phyloP scores from a whole-genome alignment of 257 asterid genomes.

The Solanum neorickii region DNA sequence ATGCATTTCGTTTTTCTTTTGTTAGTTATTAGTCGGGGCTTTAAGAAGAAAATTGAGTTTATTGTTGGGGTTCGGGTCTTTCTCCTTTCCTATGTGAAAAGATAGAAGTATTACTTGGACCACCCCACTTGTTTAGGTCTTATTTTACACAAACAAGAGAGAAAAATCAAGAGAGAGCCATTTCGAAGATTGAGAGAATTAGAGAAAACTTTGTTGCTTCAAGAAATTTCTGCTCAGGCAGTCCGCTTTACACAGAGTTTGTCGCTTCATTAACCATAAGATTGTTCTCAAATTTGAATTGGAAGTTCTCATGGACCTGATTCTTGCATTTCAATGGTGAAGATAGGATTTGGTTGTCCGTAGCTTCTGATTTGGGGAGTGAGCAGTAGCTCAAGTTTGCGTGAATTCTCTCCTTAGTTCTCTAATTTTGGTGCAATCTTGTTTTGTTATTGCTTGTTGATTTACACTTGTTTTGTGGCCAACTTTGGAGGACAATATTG shows the following conservation, averaged over 20 bases:
- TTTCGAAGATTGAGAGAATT: not conserved
- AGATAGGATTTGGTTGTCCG: not conserved
- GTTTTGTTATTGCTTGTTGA: not conserved
- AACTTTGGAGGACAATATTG: not conserved
- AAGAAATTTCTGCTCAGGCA: not conserved
- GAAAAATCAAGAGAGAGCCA: not conserved
- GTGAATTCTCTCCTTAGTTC: not conserved
- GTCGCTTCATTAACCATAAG: not conserved
- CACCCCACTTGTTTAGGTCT: not conserved
- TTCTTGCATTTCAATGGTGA: not conserved
- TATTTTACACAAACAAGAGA: not conserved
- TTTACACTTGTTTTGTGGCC: not conserved
- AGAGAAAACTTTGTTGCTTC: not conserved
- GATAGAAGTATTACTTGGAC: not conserved
- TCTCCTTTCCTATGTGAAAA: not conserved
- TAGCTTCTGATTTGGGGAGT: not conserved
- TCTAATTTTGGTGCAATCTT: not conserved
- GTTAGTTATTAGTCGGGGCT: not conserved
- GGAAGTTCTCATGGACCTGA: not conserved
- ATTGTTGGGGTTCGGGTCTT: not conserved
- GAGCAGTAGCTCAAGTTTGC: not conserved
- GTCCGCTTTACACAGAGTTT: not conserved
- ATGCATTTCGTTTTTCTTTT: not conserved
- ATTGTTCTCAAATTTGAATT: not conserved
- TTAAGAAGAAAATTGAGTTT: not conserved